Percentiles rank a stretch among this genome's conserved stretches.
phyloP scores from a whole-genome alignment of 1,139 yeast genomes.

The Taphrina populina region DNA sequence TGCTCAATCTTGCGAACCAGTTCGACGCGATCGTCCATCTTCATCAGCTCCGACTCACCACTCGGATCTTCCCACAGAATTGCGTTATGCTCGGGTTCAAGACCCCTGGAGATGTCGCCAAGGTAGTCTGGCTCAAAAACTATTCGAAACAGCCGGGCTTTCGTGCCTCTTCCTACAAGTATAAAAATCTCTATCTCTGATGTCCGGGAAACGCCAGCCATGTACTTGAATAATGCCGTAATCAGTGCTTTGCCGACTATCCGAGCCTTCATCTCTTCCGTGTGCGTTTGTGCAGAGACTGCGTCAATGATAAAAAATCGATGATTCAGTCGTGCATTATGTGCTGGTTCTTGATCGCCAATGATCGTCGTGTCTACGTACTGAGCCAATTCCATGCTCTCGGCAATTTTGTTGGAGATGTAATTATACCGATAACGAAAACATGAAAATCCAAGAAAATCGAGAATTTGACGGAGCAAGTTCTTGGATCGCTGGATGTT shows the following conservation, averaged over 20 bases:
- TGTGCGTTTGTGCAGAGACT: slow-evolving; percentile 18
- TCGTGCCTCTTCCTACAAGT: slow-evolving; percentile 29
- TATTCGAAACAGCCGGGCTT: slow-evolving; percentile 18
- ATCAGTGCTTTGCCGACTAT: slow-evolving; percentile 29
- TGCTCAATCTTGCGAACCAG: slow-evolving; percentile 25
- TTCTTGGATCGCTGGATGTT: slow-evolving; percentile 32
- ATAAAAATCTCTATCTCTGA: slow-evolving; percentile 29
- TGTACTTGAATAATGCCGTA: slow-evolving; percentile 29
- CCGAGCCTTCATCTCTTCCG: slow-evolving; percentile 29
- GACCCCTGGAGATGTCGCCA: slow-evolving; percentile 28
- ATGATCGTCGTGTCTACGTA: slow-evolving; percentile 30
- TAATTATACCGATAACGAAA: slow-evolving; percentile 31
- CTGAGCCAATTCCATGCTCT: slow-evolving; percentile 23
- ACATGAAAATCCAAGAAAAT: slow-evolving; percentile 24
- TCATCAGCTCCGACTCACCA: slow-evolving; percentile 24
- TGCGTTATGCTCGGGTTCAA: slow-evolving; percentile 19
- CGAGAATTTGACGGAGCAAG: slow-evolving; percentile 25
- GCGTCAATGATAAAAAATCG: slow-evolving; percentile 33
- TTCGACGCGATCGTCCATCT: slow-evolving; percentile 14
- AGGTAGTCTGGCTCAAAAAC: slow-evolving; percentile 33
- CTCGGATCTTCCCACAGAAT: slow-evolving; percentile 22
- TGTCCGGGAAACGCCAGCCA: slow-evolving; percentile 32
- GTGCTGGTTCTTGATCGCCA: slow-evolving; percentile 12
- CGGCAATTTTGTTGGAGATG: slow-evolving; percentile 13
- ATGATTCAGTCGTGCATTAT: slow-evolving; percentile 23